phyloP scores from a whole-genome alignment of 805 yeast species.

The Ogataea haglerorum region DNA sequence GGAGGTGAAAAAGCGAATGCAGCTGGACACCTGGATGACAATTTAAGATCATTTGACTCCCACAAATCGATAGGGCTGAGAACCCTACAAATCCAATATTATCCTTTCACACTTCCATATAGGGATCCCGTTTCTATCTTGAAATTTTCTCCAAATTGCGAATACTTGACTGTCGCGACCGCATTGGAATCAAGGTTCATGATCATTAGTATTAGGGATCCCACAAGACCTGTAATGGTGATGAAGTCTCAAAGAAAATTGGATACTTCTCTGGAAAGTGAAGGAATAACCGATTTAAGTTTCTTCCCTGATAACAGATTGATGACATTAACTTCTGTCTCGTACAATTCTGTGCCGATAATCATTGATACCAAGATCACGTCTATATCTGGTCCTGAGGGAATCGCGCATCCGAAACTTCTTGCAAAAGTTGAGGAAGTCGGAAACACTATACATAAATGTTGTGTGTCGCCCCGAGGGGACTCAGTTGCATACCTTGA shows the following conservation, averaged over 20 bases:
- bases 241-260: slow-evolving; percentile 64
- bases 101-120: slow-evolving; percentile 69
- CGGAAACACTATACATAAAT: slow-evolving; percentile 73
- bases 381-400: slow-evolving; percentile 35
- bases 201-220: slow-evolving; percentile 63
- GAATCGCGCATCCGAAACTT: slow-evolving; percentile 57
- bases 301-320: slow-evolving; percentile 66
- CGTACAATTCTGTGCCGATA: slow-evolving; percentile 64
- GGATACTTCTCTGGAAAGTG: slow-evolving; percentile 70
- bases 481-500: slow-evolving; percentile 82
- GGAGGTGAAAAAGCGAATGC: no score
- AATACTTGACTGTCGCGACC: slow-evolving; percentile 72
- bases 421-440: slow-evolving; percentile 69
- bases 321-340: slow-evolving; percentile 53
- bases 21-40: no score
- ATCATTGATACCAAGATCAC: slow-evolving; percentile 63
- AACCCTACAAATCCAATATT: slow-evolving; percentile 9
- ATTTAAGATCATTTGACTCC: no score
- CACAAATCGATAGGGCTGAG: slow-evolving; percentile 6
- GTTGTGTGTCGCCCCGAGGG: slow-evolving; percentile 78
- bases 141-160: slow-evolving; percentile 68
- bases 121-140: slow-evolving; percentile 78
- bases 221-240: slow-evolving; percentile 60
- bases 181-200: slow-evolving; percentile 75
- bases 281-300: slow-evolving; percentile 80